Base-by-base conservation (phyloP, 2,329 filamentous ascomycete species). In the Emergomyces orientalis region DNA sequence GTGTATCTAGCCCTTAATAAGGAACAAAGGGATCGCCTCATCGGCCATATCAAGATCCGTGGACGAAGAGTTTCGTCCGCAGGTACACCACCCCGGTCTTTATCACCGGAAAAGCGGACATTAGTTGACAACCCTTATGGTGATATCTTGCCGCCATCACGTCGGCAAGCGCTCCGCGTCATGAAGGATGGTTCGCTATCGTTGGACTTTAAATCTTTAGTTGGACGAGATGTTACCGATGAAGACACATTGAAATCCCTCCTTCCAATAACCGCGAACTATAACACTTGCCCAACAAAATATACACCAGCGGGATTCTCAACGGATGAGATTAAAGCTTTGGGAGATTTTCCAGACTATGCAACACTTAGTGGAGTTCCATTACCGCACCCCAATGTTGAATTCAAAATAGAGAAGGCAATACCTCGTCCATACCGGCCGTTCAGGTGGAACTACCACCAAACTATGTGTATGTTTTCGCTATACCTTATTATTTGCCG, bases 311-410 rank as follows among this genome's bases (percentile, higher is more conserved):
- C 84, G 51, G 89, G 87, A 1, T 88, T 92, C 69, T 87, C 88
- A 0, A 79, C 87, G 0, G 80, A 81, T 1, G 89, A 95, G 62
- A 81, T 95, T 65, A 82, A 82, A 62, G 81, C 81, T 0, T 76
- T 95, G 1, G 90, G 90, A 0, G 81, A 88, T 67, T 95, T 95
- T 63, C 90, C 90, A 0, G 86, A 93, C 71, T 95, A 95, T 72
- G 84, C 89, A 6, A 76, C 80, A 1, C 77, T 96, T 13, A 90
- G 87, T 58, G 90, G 88, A 6, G 86, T 95, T 4, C 88, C 88
- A 1, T 75, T 88, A 56, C 91, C 91, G 0, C 66, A 78, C 9
- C 80, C 88, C 0, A 86, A 88, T 62, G 69, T 72, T 0, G 78
- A 83, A 4, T 94, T 94, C 71, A 79, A 90, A 65, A 85, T 91